Evolutionary conservation across 2,329 filamentous ascomycete genomes (phyloP), one percentile per base, ranked within the genome.

Genomic region (Diaporthe australafricana): DNA sequence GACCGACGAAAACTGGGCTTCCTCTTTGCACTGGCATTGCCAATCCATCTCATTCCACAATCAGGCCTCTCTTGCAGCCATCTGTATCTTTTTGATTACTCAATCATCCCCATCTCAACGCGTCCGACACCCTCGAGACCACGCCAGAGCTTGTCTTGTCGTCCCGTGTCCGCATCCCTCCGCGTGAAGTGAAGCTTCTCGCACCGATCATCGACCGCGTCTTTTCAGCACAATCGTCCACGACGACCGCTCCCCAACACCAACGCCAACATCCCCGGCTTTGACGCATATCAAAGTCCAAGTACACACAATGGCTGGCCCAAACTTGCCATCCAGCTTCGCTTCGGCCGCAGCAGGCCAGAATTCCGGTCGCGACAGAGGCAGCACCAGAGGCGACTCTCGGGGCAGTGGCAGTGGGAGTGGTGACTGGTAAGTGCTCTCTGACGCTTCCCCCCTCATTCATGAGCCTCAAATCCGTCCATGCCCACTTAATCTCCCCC

Each of bases 341-440:
- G 93, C 93, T 81, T 94, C 93, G 80, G 93, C 93, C 78, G 93
- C 93, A 77, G 93, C 93, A 81, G 93, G 93, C 82, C 92, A 94
- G 82, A 91, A 88, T 78, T 84, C 86, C 81, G 90, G 81, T 83
- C 89, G 87, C 81, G 89, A 89, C 82, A 81, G 85, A 77, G 87
- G 87, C 84, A 84, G 83, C 84, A 89, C 87, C 80, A 90, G 88
- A 84, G 85, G 81, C 78, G 89, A 89, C 77, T 85, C 85, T 74
- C 87, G 89, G 75, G 86, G 85, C 75, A 82, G 81, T 81, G 84
- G 84, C 76, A 89, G 89, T 81, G 84, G 84, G 76, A 89, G 89
- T 81, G 91, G 90, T 84, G 93, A 94, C 83, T 94, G 92, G 93
- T 94, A 88, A 83, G 91, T 88, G 56, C 40, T 50, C 67, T 30